Evolutionary conservation across 129 eudicot genomes (phyloP).

Genomic region (carrot (Daucus carota)): DH1_v3.0 NC_030385.2:5688001-5688500

Average conservation of each 20-base stretch:
- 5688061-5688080: not conserved
- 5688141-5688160: not conserved
- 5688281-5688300: not conserved
- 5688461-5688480: constrained; percentile 54
- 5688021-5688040: not conserved
- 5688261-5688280: constrained; percentile 78
- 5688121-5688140: constrained; percentile 1
- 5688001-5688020: not conserved
- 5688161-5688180: constrained; percentile 38
- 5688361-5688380: too few relatives aligned
- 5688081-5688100: not conserved
- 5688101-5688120: not conserved
- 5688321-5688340: not conserved
- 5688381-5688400: constrained; percentile 73
- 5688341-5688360: too few relatives aligned
- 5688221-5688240: constrained; percentile 94
- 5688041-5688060: not conserved
- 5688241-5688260: constrained; percentile 81
- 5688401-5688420: constrained; percentile 94
- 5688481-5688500: constrained; percentile 13
- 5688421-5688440: constrained; percentile 80
- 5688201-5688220: constrained; percentile 95
- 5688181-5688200: constrained; percentile 91
- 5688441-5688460: constrained; percentile 55
- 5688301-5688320: not conserved